phyloP scores from a whole-genome alignment of 257 asterid species.

The Prunella vulgaris region DNA sequence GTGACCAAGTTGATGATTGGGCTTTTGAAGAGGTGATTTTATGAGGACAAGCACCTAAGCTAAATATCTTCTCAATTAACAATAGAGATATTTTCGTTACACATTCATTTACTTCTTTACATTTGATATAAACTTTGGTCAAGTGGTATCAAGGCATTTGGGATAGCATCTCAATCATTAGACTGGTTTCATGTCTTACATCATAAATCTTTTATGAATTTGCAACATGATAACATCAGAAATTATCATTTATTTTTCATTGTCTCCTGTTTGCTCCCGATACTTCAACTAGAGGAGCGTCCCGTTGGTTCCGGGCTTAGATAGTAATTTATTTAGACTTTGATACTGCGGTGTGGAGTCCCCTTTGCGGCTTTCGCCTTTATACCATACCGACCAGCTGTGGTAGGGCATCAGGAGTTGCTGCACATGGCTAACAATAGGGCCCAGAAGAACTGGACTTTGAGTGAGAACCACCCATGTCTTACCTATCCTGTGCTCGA shows the following conservation, averaged over 20 bases:
- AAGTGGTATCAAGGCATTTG: neutral
- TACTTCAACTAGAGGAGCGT: too few species aligned
- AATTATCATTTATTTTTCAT: neutral
- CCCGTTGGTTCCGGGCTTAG: too few species aligned
- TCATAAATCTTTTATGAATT: neutral
- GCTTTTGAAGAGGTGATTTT: conserved; percentile 87
- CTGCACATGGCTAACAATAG: too few species aligned
- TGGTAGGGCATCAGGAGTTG: too few species aligned
- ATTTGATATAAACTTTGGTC: neutral
- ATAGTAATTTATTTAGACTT: too few species aligned
- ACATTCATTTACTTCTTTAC: neutral
- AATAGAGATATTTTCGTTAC: neutral
- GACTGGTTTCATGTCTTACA: neutral
- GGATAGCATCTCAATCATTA: neutral
- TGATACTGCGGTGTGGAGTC: too few species aligned
- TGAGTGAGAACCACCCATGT: too few species aligned
- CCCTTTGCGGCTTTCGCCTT: too few species aligned
- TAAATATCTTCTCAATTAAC: neutral
- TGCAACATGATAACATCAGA: neutral
- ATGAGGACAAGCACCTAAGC: conserved; percentile 7
- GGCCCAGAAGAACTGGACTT: too few species aligned
- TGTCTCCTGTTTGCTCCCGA: neutral
- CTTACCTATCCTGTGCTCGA: too few species aligned
- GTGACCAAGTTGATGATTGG: conserved; percentile 85
- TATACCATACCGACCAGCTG: too few species aligned